Evolutionary conservation across 1,284 basidiomycete species (phyloP).

Genomic region (Ceratobasidium sp.): DNA sequence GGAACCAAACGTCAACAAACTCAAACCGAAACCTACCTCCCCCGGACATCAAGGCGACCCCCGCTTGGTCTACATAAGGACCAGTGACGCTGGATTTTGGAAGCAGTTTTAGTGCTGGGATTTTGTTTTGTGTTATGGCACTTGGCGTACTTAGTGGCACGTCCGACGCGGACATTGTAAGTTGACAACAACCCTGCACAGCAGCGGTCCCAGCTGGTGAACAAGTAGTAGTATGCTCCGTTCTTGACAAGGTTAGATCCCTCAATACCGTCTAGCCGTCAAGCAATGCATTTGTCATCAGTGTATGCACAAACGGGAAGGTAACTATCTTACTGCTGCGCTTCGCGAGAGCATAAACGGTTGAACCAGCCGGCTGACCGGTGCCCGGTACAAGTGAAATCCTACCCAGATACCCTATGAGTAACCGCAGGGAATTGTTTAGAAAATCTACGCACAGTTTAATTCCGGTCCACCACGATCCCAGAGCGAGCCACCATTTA

Average conservation of each 20-base stretch:
- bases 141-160: constrained; percentile 58
- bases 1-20: neutral
- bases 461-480: constrained; percentile 50
- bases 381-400: constrained; percentile 52
- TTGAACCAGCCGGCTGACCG: constrained; percentile 58
- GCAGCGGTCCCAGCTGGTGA: constrained; percentile 67
- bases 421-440: neutral
- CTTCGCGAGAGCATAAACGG: constrained; percentile 60
- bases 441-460: constrained; percentile 55
- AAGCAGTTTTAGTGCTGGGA: neutral
- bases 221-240: constrained; percentile 65
- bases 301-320: too few relatives aligned
- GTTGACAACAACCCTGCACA: constrained; percentile 65
- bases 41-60: constrained; percentile 61
- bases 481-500: constrained; percentile 49
- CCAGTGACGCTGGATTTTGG: constrained; percentile 55
- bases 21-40: constrained; percentile 54
- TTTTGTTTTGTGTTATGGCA: neutral
- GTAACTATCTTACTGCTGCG: constrained; percentile 55
- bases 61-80: constrained; percentile 62
- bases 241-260: constrained; percentile 60
- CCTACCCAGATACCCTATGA: constrained; percentile 42
- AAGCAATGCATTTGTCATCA: neutral
- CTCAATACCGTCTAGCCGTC: constrained; percentile 13
- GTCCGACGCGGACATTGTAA: constrained; percentile 69